Evolutionary conservation across 208 protist species (phyloP), one percentile per base, ranked within the genome.

Genomic region (Plasmodiophora brassicae): DNA sequence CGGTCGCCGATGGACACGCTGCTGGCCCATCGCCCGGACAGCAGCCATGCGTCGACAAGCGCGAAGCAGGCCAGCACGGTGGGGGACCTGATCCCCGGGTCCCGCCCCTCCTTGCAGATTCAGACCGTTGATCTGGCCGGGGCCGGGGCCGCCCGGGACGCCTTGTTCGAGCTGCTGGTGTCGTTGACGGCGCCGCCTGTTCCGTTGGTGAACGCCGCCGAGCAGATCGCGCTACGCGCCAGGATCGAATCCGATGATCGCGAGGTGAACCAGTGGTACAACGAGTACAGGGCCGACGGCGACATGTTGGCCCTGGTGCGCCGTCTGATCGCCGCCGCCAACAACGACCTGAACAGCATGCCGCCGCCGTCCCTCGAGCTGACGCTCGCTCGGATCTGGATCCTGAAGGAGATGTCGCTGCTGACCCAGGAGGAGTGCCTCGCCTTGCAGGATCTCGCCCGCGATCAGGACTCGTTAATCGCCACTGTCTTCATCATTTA

Each of bases 381-480:
- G 65, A 78, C 65, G 5, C 41, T 78, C 10, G 65, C 65, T 32
- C 65, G 65, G 32, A 78, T 78, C n/a, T 78, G 65, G 65, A 78
- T 78, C 5, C n/a, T 78, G 65, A 78, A 78, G n/a, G 65, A 78
- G n/a, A 78, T 78, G 65, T 78, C 65, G n/a, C n/a, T 78, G n/a
- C 32, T 78, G 10, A 36, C 14, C 5, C 65, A 78, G n/a, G 65
- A 78, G 65, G 65, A 78, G 41, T 78, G 65, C 41, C 41, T 78
- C 32, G 65, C 65, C 10, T 78, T 78, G 65, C 65, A 78, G 41
- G 65, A 78, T 78, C n/a, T 78, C 32, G 65, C 65, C 20, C 65
- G 65, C 20, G 65, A 78, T 78, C 65, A 78, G n/a, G 65, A 78
- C n/a, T 78, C 65, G n/a, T 78, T 78, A 38, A 32, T 78, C n/a